Evolutionary conservation across 1,284 basidiomycete genomes (phyloP), one percentile per base, ranked within the genome.

Genomic region (Anthracocystis walkeri): DNA sequence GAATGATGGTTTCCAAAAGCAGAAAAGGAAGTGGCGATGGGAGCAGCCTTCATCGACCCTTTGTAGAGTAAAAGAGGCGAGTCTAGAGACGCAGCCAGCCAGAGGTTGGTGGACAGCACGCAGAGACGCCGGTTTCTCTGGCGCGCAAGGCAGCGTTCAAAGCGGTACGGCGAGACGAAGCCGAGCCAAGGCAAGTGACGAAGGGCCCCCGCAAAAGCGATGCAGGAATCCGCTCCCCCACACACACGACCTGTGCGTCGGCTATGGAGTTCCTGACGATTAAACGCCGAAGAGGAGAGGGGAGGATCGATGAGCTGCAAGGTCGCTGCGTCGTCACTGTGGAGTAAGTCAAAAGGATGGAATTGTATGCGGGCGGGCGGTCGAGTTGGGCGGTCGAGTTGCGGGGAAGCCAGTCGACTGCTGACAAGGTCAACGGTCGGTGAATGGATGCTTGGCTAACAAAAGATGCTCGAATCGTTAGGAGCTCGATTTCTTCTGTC

Each of bases 101-200:
- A 52, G 14, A 5, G 3, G 51, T 8, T 18, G 38, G 3, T 12
- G 35, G 7, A 14, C 35, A 25, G 16, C 3, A 20, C n/a, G 7
- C n/a, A 38, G 33, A 25, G 10, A 12, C 5, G 45, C 5, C 45
- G 35, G 35, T 48, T 16, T 6, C 14, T 12, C 51, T 52, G 51
- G 35, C 11, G 31, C 35, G 38, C 23, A 40, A 52, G 35, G 51
- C 51, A 52, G 51, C 38, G 38, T 52, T 35, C 35, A 38, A 7
- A 35, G 20, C 49, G 35, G 12, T 21, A 12, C 35, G 49, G 23
- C 14, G 16, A 29, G 4, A 18, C 4, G 23, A 38, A 38, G 35
- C 31, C 31, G 31, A 33, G 31, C 11, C 46, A 25, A 38, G 0
- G 51, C 33, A 6, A 41, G 23, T 18, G 18, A 12, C 11, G 11